A percentile compares a stretch with the other conserved stretches of the same genome.
Evolutionary conservation across 2,329 filamentous ascomycete genomes (phyloP).

Genomic region (Verticillium klebahnii): DNA sequence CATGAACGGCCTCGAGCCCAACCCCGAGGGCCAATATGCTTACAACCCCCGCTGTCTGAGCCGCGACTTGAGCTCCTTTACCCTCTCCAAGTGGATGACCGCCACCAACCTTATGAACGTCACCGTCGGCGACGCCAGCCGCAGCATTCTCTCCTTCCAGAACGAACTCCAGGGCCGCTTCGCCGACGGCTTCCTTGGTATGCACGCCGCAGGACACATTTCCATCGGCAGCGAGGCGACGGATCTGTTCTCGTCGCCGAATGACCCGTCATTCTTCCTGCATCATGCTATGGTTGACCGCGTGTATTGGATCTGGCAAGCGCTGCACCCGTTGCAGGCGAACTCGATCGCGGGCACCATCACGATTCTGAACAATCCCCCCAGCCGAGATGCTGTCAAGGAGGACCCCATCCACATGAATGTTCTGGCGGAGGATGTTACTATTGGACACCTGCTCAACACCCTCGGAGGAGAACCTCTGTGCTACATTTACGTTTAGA

Average conservation of each 20-base stretch:
- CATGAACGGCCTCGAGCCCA: slow-evolving; percentile 3
- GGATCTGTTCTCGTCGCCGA: slow-evolving; percentile 18
- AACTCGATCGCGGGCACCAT: slow-evolving; percentile 14
- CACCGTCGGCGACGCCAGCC: slow-evolving; percentile 13
- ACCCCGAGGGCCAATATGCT: slow-evolving; percentile 3
- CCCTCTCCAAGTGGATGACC: slow-evolving; percentile 12
- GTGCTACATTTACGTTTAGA: slow-evolving; percentile 24
- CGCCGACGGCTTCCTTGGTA: slow-evolving; percentile 19
- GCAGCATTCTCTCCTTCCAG: slow-evolving; percentile 20
- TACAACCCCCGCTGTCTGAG: slow-evolving; percentile 26
- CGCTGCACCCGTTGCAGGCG: slow-evolving; percentile 10
- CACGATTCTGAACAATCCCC: slow-evolving; percentile 15
- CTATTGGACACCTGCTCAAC: slow-evolving; percentile 27
- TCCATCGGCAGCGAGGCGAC: slow-evolving; percentile 19
- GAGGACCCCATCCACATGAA: slow-evolving; percentile 21
- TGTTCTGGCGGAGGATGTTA: slow-evolving; percentile 14
- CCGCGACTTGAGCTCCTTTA: slow-evolving; percentile 18
- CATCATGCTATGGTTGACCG: slow-evolving; percentile 21
- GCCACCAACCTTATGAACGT: slow-evolving; percentile 17
- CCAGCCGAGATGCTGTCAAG: slow-evolving; percentile 15
- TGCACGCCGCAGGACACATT: slow-evolving; percentile 22
- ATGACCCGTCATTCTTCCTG: slow-evolving; percentile 19
- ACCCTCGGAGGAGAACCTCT: slow-evolving; percentile 25
- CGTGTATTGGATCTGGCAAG: slow-evolving; percentile 22
- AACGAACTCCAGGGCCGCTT: slow-evolving; percentile 24